phyloP scores from a whole-genome alignment of 148 eudicot genomes.

The Vaccinium darrowii region DNA sequence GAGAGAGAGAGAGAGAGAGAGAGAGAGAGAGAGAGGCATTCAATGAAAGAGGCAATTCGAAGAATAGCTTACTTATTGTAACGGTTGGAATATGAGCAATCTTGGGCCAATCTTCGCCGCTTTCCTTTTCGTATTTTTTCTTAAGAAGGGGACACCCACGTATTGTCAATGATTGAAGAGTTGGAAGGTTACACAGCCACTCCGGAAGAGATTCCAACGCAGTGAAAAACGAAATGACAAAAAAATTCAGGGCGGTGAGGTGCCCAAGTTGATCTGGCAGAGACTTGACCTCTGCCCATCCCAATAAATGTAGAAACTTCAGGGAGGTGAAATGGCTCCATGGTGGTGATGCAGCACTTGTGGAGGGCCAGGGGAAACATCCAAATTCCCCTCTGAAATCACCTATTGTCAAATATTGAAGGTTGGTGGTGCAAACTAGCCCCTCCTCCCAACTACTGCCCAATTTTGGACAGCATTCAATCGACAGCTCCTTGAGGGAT shows the following conservation, averaged over 20 bases:
- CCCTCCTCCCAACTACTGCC: neutral
- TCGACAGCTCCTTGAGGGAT: neutral
- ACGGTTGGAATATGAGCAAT: neutral
- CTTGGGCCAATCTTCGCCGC: neutral
- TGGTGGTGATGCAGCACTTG: neutral
- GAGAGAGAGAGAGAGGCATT: too few species aligned
- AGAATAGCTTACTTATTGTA: neutral
- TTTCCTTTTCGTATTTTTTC: neutral
- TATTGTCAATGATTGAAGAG: neutral
- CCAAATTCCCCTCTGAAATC: neutral
- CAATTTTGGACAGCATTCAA: neutral
- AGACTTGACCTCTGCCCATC: neutral
- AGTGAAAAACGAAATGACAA: too few species aligned
- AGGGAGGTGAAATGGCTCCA: neutral
- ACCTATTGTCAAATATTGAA: too few species aligned
- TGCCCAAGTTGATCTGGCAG: too few species aligned
- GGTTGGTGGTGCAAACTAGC: neutral
- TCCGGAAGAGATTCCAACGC: neutral
- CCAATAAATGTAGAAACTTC: too few species aligned
- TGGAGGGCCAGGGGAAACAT: neutral
- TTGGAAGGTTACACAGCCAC: neutral
- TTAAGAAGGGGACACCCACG: neutral
- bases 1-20: too few species aligned
- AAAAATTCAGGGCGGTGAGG: too few species aligned
- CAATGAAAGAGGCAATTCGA: neutral